These are phyloP conservation scores for Tetrahymena elliotti DNA, from an alignment of 73 alveolate genomes.

Conservation along the genomic window DNA sequence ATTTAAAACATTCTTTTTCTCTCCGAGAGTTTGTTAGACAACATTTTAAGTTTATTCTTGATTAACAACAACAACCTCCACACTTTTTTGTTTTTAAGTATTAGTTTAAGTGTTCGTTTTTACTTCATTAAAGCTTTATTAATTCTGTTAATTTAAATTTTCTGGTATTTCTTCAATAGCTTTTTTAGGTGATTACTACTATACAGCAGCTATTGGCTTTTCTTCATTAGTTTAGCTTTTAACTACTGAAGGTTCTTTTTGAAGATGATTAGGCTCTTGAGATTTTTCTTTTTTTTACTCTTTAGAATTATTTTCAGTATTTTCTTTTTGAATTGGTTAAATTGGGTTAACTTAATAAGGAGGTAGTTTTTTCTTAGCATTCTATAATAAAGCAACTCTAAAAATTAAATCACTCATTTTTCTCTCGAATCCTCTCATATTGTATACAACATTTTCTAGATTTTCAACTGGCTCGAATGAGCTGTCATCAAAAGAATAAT, in stretches of 20 bases:
- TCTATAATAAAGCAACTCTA: neutral
- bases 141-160: neutral
- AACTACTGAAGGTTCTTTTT: neutral
- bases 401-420: neutral
- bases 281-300: neutral
- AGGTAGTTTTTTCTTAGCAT: neutral
- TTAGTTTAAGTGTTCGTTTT: neutral
- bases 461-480: neutral
- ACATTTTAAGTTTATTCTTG: neutral
- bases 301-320: neutral
- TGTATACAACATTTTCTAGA: neutral
- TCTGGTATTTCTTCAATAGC: neutral
- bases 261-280: neutral
- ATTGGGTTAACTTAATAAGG: neutral
- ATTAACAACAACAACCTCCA: neutral
- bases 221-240: neutral
- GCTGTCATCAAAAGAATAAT: neutral
- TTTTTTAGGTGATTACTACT: neutral
- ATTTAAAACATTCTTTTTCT: no score
- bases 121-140: neutral
- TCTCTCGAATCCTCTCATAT: neutral
- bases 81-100: neutral
- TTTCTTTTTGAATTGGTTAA: neutral
- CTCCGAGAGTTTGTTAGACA: neutral
- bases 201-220: neutral